These are phyloP conservation scores for Ceratobasidium sp. DNA, from an alignment of 1,284 basidiomycete genomes.

Conservation along the genomic window DNA sequence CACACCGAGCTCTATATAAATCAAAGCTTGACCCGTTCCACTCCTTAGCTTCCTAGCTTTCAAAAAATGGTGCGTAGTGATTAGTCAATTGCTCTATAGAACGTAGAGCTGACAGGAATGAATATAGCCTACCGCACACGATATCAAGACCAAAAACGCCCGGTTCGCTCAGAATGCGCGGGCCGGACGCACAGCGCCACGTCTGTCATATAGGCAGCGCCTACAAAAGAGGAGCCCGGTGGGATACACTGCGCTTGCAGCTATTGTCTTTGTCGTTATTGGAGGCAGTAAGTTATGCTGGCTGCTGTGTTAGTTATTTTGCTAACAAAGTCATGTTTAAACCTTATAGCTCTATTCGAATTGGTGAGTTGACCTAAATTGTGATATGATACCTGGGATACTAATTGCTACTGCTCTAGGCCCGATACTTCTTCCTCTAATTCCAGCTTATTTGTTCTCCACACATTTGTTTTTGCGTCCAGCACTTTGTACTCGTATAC, in stretches of 20 bases:
- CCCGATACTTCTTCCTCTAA: conserved; percentile 28
- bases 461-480: conserved; percentile 3
- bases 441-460: conserved; percentile 32
- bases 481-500: conserved; percentile 29
- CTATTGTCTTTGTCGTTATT: conserved; percentile 59
- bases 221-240: conserved; percentile 76
- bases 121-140: conserved; percentile 68
- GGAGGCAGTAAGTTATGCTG: conserved; percentile 71
- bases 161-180: conserved; percentile 78
- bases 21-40: not conserved
- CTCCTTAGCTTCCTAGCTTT: conserved; percentile 2
- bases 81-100: not conserved
- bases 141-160: conserved; percentile 78
- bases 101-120: not conserved
- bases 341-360: conserved; percentile 72
- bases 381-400: conserved; percentile 44
- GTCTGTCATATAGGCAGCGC: conserved; percentile 74
- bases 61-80: not conserved
- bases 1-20: conserved; percentile 15
- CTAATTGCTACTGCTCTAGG: not conserved
- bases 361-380: conserved; percentile 58
- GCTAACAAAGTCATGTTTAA: not conserved
- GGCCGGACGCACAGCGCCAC: conserved; percentile 76
- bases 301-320: not conserved
- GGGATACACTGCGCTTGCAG: conserved; percentile 51